These are phyloP conservation scores for Gilbertella persicaria DNA, from an alignment of 371 early-diverging fungal genomes.

Conservation along the genomic window DNA sequence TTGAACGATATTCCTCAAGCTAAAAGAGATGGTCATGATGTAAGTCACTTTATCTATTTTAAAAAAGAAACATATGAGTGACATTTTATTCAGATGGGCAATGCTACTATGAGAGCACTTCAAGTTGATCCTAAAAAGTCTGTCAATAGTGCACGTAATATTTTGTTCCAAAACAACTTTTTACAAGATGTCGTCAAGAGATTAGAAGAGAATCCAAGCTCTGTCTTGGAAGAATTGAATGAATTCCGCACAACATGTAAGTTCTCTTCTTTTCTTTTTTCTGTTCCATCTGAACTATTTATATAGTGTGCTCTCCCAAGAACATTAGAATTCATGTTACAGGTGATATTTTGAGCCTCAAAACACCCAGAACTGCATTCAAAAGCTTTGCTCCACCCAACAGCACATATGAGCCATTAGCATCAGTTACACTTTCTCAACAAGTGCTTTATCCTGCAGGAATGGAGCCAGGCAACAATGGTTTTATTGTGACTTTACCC, in stretches of 20 bases:
- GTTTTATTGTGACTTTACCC: slow-evolving; percentile 58
- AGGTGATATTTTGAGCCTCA: slow-evolving; percentile 57
- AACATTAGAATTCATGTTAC: slow-evolving; percentile 65
- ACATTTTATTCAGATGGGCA: slow-evolving; percentile 49
- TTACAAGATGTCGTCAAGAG: slow-evolving; percentile 53
- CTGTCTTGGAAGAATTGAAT: slow-evolving; percentile 52
- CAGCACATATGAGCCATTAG: slow-evolving; percentile 12
- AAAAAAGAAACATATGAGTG: not conserved
- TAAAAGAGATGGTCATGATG: slow-evolving; percentile 63
- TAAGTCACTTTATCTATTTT: slow-evolving; percentile 29
- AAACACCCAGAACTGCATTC: slow-evolving; percentile 49
- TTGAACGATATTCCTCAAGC: slow-evolving; percentile 65
- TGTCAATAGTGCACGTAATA: slow-evolving; percentile 48
- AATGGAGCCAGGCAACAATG: slow-evolving; percentile 51
- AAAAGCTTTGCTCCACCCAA: slow-evolving; percentile 34
- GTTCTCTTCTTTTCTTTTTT: slow-evolving; percentile 11
- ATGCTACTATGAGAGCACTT: slow-evolving; percentile 48
- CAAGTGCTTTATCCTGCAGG: slow-evolving; percentile 55
- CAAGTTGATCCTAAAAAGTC: slow-evolving; percentile 56
- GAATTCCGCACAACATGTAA: slow-evolving; percentile 60
- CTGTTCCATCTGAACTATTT: too few species aligned
- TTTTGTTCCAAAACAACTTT: slow-evolving; percentile 57
- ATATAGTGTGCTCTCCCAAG: slow-evolving; percentile 56
- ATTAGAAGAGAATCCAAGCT: slow-evolving; percentile 50
- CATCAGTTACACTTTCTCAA: slow-evolving; percentile 53